Conservation (phyloP, 75 land plant genomes). For the Sequoiadendron giganteum region DNA sequence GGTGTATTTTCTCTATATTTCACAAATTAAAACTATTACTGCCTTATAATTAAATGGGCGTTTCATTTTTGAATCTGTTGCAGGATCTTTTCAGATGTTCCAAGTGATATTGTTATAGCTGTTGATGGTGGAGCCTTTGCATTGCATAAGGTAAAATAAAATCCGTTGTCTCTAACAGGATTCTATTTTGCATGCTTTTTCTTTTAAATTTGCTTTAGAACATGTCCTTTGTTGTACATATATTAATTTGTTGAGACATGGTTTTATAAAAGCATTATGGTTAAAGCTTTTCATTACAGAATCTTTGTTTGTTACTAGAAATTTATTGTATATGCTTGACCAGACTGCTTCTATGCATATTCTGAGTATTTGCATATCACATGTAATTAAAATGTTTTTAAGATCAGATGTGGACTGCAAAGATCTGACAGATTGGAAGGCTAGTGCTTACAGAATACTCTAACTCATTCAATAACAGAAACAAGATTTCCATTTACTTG, state of each 20-base stretch:
- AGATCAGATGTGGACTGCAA: not conserved
- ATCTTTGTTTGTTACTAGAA: not conserved
- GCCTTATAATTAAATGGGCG: not conserved
- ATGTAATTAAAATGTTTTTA: not conserved
- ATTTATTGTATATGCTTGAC: not conserved
- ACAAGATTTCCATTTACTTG: not conserved
- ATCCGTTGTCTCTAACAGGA: not conserved
- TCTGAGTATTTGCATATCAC: not conserved
- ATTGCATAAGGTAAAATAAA: conserved; percentile 61
- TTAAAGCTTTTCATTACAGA: not conserved
- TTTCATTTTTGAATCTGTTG: not conserved
- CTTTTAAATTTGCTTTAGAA: not conserved
- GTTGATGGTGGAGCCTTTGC: conserved; percentile 51
- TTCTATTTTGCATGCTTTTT: not conserved
- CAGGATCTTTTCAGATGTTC: conserved; percentile 60
- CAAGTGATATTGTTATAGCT: conserved; percentile 45
- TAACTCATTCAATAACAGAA: not conserved
- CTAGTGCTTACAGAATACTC: not conserved
- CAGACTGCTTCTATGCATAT: not conserved
- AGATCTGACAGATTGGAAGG: not conserved
- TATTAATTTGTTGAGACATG: not conserved
- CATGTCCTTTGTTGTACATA: not conserved
- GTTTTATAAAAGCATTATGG: not conserved
- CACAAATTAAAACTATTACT: not conserved
- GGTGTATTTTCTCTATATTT: not conserved